These are phyloP conservation scores for Cryphonectria japonica DNA, from an alignment of 2,329 filamentous ascomycete genomes.

Conservation along the genomic window DNA sequence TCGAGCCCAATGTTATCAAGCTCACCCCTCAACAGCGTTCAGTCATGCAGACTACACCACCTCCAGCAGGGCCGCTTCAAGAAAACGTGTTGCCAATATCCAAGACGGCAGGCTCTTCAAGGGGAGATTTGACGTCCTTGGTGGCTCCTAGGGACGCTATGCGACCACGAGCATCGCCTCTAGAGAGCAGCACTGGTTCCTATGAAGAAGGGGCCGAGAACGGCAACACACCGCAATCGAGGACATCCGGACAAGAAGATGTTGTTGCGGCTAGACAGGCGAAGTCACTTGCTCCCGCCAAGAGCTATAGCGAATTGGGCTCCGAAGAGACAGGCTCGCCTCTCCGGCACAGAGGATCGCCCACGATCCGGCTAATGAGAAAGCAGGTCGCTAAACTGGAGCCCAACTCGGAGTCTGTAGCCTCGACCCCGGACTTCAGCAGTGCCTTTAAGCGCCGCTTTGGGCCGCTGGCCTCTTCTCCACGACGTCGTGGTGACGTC, in stretches of 20 bases:
- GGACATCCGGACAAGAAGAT: constrained; percentile 19
- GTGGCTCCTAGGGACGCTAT: constrained; percentile 2
- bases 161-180: constrained; percentile 4
- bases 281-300: constrained; percentile 16
- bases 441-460: constrained; percentile 25
- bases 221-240: background rate
- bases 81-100: constrained; percentile 22
- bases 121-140: background rate
- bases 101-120: background rate
- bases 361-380: constrained; percentile 26
- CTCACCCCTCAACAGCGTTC: constrained; percentile 30
- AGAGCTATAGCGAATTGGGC: constrained; percentile 10
- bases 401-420: constrained; percentile 9
- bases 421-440: constrained; percentile 22
- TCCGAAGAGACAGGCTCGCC: constrained; percentile 24
- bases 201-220: background rate
- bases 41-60: constrained; percentile 30
- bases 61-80: constrained; percentile 18
- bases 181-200: background rate
- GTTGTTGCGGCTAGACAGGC: background rate
- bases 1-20: constrained; percentile 35
- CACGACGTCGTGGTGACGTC: background rate
- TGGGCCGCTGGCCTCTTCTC: constrained; percentile 8
- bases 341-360: constrained; percentile 6
- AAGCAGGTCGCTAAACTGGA: constrained; percentile 17